Percentiles rank a stretch among this genome's conserved stretches.
phyloP scores from a whole-genome alignment of 1,284 basidiomycete genomes.

The Butyriboletus appendiculatus region DNA sequence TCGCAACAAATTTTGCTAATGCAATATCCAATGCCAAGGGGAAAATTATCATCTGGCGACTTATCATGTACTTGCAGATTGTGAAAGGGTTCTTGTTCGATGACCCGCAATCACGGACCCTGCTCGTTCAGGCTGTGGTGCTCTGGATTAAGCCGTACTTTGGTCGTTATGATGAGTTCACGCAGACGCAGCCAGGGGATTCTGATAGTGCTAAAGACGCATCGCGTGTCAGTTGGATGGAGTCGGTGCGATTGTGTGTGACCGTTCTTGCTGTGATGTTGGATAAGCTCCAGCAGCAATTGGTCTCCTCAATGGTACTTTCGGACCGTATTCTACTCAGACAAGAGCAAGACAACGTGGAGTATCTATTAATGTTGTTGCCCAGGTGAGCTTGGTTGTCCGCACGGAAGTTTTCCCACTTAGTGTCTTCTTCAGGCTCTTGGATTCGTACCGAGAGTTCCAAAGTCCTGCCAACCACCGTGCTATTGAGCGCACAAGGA shows the following conservation, averaged over 20 bases:
- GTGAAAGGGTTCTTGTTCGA: constrained; percentile 90
- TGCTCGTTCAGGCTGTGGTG: constrained; percentile 87
- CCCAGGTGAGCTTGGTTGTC: constrained; percentile 60
- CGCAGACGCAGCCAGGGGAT: constrained; percentile 62
- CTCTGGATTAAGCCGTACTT: constrained; percentile 96
- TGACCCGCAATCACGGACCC: constrained; percentile 72
- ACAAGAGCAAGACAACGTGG: constrained; percentile 93
- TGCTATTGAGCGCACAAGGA: constrained; percentile 70
- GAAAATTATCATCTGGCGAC: constrained; percentile 89
- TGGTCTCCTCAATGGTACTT: constrained; percentile 68
- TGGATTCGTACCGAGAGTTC: constrained; percentile 89
- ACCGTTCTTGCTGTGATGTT: constrained; percentile 89
- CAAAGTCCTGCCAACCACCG: constrained; percentile 65
- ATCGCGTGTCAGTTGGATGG: constrained; percentile 87
- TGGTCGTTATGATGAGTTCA: constrained; percentile 86
- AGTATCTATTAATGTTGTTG: constrained; percentile 83
- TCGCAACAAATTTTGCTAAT: constrained; percentile 87
- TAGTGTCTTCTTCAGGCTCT: constrained; percentile 20
- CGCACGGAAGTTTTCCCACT: constrained; percentile 10
- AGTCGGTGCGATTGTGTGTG: constrained; percentile 83
- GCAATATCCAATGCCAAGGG: constrained; percentile 80
- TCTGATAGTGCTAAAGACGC: constrained; percentile 66
- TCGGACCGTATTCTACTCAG: constrained; percentile 61
- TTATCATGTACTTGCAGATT: constrained; percentile 92
- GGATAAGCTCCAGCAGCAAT: constrained; percentile 83